Evolutionary conservation across 2,329 filamentous ascomycete genomes (phyloP).

Genomic region (Seiridium unicorne): DNA sequence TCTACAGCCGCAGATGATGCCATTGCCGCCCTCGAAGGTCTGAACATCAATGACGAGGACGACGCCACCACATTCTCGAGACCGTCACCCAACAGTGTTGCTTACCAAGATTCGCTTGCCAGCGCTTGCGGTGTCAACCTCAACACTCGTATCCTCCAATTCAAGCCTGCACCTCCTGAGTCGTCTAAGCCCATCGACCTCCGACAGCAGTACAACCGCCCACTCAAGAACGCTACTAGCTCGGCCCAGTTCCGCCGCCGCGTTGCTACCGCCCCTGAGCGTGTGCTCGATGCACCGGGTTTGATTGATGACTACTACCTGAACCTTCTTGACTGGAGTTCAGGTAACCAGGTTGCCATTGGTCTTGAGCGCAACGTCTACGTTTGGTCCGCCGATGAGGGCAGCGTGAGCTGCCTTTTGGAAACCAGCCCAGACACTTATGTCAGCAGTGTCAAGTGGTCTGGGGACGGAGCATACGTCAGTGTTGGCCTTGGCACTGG

Average conservation of each 20-base stretch:
- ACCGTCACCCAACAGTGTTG: slow-evolving; percentile 81
- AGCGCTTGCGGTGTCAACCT: slow-evolving; percentile 89
- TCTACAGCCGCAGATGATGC: slow-evolving; percentile 79
- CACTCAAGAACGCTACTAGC: slow-evolving; percentile 75
- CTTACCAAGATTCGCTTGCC: slow-evolving; percentile 89
- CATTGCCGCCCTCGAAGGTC: slow-evolving; percentile 73
- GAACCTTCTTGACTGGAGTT: slow-evolving; percentile 97
- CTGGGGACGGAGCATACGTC: slow-evolving; percentile 93
- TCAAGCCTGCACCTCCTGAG: slow-evolving; percentile 97
- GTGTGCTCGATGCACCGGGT: slow-evolving; percentile 92
- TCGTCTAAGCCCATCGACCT: slow-evolving; percentile 98
- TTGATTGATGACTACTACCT: slow-evolving; percentile 99
- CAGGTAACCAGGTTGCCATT: slow-evolving; percentile 95
- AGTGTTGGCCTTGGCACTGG: slow-evolving; percentile 91
- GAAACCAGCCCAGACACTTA: slow-evolving; percentile 91
- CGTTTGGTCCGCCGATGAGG: slow-evolving; percentile 95
- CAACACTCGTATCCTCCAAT: slow-evolving; percentile 93
- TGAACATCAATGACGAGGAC: slow-evolving; percentile 73
- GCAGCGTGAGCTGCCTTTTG: slow-evolving; percentile 82
- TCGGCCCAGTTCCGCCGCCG: slow-evolving; percentile 87
- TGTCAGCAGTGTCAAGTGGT: slow-evolving; percentile 98
- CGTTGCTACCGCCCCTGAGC: slow-evolving; percentile 91
- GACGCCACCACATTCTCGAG: slow-evolving; percentile 70
- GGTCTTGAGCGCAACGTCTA: slow-evolving; percentile 96
- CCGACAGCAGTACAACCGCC: slow-evolving; percentile 95